A percentile compares a stretch with the other conserved stretches of the same genome.
These are phyloP conservation scores for Verticillium klebahnii DNA, from an alignment of 2,329 filamentous ascomycete genomes.

Conservation along the genomic window DNA sequence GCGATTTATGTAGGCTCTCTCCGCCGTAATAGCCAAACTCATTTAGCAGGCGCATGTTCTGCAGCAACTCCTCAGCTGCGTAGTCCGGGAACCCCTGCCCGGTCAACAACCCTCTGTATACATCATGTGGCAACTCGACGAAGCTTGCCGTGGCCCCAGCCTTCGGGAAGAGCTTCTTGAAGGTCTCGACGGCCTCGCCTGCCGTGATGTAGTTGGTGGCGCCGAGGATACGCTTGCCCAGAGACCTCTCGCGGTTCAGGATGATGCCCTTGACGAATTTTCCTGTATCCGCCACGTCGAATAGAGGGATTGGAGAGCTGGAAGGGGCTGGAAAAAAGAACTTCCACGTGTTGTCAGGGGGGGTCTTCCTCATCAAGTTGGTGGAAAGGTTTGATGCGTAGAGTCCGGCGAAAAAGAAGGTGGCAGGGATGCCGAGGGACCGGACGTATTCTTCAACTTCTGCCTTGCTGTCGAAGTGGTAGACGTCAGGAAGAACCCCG, in stretches of 20 bases:
- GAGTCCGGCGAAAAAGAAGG: slow-evolving; percentile 46
- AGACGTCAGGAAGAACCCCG: slow-evolving; percentile 31
- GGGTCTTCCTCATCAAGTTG: slow-evolving; percentile 17
- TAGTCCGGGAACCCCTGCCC: slow-evolving; percentile 6
- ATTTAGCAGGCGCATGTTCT: slow-evolving; percentile 35
- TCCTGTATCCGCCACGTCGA: slow-evolving; percentile 35
- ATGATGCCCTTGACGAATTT: slow-evolving; percentile 27
- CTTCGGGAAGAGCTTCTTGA: slow-evolving; percentile 24
- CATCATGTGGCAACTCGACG: slow-evolving; percentile 24
- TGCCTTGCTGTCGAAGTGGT: slow-evolving; percentile 54
- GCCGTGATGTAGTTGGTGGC: slow-evolving; percentile 31
- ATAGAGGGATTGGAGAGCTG: slow-evolving; percentile 24
- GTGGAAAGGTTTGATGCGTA: slow-evolving; percentile 50
- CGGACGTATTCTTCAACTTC: slow-evolving; percentile 54
- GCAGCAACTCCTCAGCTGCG: slow-evolving; percentile 31
- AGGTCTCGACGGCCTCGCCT: slow-evolving; percentile 20
- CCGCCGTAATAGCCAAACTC: slow-evolving; percentile 37
- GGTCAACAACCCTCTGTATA: slow-evolving; percentile 15
- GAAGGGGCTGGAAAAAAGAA: slow-evolving; percentile 24
- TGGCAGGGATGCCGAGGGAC: slow-evolving; percentile 37
- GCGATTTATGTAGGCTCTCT: slow-evolving; percentile 24
- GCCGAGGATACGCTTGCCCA: slow-evolving; percentile 28
- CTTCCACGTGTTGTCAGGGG: slow-evolving; percentile 22
- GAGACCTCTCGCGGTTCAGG: slow-evolving; percentile 13
- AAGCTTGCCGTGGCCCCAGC: slow-evolving; percentile 27